Percentiles rank a stretch among this genome's conserved stretches.
Conservation (phyloP, 768 basidiomycete genomes). For the Auricularia heimuer region DNA sequence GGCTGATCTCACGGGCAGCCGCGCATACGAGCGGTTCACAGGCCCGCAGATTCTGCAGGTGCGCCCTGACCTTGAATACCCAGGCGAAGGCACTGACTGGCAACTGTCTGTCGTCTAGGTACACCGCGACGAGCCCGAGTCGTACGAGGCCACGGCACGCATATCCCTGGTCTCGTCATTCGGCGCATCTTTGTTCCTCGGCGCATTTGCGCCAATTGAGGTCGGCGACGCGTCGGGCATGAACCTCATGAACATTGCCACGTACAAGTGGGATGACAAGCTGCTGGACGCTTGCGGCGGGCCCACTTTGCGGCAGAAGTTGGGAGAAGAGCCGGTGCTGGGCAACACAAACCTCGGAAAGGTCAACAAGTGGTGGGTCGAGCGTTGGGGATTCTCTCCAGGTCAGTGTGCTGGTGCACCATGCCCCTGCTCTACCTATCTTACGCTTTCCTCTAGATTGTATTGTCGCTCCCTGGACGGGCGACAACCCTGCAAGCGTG, state of each 20-base stretch:
- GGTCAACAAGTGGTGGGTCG: conserved; percentile 59
- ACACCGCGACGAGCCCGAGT: conserved; percentile 39
- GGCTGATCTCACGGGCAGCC: conserved; percentile 68
- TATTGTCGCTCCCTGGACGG: conserved; percentile 74
- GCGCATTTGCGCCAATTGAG: conserved; percentile 69
- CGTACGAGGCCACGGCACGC: conserved; percentile 49
- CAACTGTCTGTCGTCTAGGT: conserved; percentile 31
- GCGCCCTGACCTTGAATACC: conserved; percentile 9
- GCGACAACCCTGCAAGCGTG: conserved; percentile 83
- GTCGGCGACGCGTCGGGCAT: conserved; percentile 85
- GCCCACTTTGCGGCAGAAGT: conserved; percentile 50
- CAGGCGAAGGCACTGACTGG: background rate
- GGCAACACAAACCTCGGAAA: conserved; percentile 60
- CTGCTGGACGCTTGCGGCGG: conserved; percentile 64
- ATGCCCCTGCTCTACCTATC: background rate
- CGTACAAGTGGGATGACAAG: conserved; percentile 61
- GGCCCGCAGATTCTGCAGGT: conserved; percentile 77
- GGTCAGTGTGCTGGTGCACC: conserved; percentile 26
- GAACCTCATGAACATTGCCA: conserved; percentile 75
- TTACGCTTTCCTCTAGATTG: conserved; percentile 39
- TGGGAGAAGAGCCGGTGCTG: conserved; percentile 68
- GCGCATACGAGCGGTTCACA: conserved; percentile 83
- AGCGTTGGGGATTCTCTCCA: conserved; percentile 64
- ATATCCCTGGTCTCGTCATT: conserved; percentile 80
- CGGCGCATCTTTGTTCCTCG: conserved; percentile 73